Evolutionary conservation across 495 filamentous ascomycete species (phyloP), one percentile per base, ranked within the genome.

Genomic region (Trichoderma parareesei): DNA sequence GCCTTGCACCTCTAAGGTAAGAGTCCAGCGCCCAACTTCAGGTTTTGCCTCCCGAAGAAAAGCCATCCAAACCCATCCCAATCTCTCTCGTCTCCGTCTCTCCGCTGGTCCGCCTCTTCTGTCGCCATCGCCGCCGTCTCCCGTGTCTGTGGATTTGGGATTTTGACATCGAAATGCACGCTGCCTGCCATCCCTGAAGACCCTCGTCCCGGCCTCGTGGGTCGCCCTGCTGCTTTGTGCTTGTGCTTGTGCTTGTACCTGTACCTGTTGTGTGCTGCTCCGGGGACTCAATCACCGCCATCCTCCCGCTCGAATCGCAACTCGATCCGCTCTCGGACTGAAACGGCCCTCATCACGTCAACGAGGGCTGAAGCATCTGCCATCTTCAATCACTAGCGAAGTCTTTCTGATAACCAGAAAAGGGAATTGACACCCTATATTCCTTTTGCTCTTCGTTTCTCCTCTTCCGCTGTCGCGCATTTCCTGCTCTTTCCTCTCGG

Each of bases 291-390:
- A 57, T 57, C 53, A 57, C 53, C 53, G 53, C 53, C 53, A 57
- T 49, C 46, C 46, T 49, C 18, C 46, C 4, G 37, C 20, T 57
- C 33, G 27, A 5, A 57, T 57, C 53, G 53, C 53, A 57, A 37
- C 53, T 57, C 53, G 33, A 57, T 57, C 53, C 53, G 53, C 53
- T 57, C 20, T 57, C 53, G 53, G 53, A 10, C 33, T 27, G 27
- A 27, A 27, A 27, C 27, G 27, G 37, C 10, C 27, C 49, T 8
- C 49, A 57, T 33, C 49, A 11, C 49, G 49, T 48, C 49, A 33
- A 7, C 27, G 27, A 27, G 27, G 27, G 27, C 27, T 27, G 27
- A 27, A 27, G 27, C 27, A 27, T 27, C 27, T 27, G 27, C 27
- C 27, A 27, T 27, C 27, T 27, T 27, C 27, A 27, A 27, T 27